Conservation (phyloP, 257 asterid species). For the Cynanchum wilfordii region DNA sequence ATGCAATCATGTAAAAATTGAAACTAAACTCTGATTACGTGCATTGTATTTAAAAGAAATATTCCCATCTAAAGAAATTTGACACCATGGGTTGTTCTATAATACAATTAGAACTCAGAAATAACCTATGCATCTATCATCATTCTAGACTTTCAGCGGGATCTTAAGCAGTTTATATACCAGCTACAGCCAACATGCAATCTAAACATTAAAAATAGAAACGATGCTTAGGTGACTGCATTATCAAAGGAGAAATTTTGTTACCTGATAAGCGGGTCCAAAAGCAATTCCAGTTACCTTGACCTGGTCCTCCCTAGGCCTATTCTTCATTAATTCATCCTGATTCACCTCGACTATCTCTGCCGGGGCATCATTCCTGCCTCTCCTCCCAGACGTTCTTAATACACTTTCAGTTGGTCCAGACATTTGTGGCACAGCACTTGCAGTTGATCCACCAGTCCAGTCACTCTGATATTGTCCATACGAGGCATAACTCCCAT, state of each 20-base stretch:
- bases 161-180: background rate
- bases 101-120: background rate
- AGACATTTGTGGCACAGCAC: conserved; percentile 36
- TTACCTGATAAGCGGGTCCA: conserved; percentile 90
- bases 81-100: background rate
- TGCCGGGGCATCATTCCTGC: conserved; percentile 55
- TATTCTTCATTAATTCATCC: conserved; percentile 87
- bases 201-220: background rate
- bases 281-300: conserved; percentile 85
- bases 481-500: conserved; percentile 32
- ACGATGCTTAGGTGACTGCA: background rate
- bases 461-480: conserved; percentile 40
- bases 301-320: conserved; percentile 88
- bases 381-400: conserved; percentile 53
- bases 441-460: conserved; percentile 31
- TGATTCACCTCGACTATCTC: conserved; percentile 82
- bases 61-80: background rate
- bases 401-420: conserved; percentile 38
- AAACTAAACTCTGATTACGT: background rate
- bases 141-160: background rate
- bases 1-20: background rate
- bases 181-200: background rate
- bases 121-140: background rate
- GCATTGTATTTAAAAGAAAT: background rate
- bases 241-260: background rate